Base-by-base conservation (phyloP, 129 eudicot species). In the Mikania micrantha region DNA sequence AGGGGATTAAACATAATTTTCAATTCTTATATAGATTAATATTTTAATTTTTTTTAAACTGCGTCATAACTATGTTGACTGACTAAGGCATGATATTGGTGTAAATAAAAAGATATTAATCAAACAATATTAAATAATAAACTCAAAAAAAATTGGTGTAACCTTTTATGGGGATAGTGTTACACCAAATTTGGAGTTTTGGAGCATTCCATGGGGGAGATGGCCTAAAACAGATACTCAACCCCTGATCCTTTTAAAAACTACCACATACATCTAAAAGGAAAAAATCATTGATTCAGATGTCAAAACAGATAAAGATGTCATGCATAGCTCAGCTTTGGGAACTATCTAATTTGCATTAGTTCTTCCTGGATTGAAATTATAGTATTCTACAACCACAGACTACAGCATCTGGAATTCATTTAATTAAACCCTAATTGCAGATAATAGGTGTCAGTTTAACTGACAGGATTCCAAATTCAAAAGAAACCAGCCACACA, bases 401-500 rank as follows among this genome's bases (percentile, higher is more conserved):
- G 57, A 7, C 59, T 44, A 66, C 58, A 66, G 57, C 71, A 44
- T 66, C 28, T 10, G 40, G 22, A 42, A 42, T 15, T 28, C 34
- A 29, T 50, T 40, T 32, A 50, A 35, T 7, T 13, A 35, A 68
- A 20, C 58, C 75, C 65, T 41, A 29, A 70, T n/a, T 70, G 56
- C 48, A 54, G 38, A 39, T 28, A 44, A 57, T 22, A 42, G 47
- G 9, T 19, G 28, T 60, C 54, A 27, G 53, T 53, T 69, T 69
- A 54, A 48, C 47, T 17, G 7, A 32, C 34, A 10, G 61, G 29
- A 49, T 7, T 20, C 10, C 32, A 9, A 20, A 36, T 20, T 29
- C 24, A 34, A 31, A 45, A 60, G 24, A 42, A 29, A 17, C 0
- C 35, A 47, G 1, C 7, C 62, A 67, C 36, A 21, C 21, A 3